Conservation (phyloP, 225 moss, liverwort and hornwort genomes). For the Pseudoscleropodium purum region DNA sequence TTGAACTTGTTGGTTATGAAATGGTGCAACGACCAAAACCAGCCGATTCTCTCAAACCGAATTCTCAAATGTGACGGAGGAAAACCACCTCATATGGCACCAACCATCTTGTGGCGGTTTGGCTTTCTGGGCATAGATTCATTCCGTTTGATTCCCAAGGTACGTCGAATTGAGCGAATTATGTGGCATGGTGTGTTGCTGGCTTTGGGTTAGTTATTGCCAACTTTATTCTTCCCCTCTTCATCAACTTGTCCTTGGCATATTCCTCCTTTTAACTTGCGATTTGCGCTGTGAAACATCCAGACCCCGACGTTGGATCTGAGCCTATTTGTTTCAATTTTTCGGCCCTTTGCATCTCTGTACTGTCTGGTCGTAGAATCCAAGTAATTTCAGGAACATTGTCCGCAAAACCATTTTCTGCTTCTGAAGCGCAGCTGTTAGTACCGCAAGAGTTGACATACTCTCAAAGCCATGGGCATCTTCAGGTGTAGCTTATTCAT, state of each 20-base stretch:
- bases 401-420: not conserved
- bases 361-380: not conserved
- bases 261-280: not conserved
- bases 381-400: not conserved
- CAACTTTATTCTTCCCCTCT: conserved; percentile 6
- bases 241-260: conserved; percentile 6
- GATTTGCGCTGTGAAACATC: not conserved
- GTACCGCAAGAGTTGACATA: not conserved
- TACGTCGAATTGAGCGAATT: conserved; percentile 14
- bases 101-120: conserved; percentile 1
- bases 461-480: conserved; percentile 24
- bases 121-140: not conserved
- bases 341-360: not conserved
- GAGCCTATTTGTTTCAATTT: not conserved
- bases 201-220: conserved; percentile 44
- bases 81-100: not conserved
- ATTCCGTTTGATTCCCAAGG: conserved; percentile 7
- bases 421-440: not conserved
- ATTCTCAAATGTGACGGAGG: not conserved
- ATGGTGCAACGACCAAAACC: not conserved
- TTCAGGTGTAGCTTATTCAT: conserved; percentile 17
- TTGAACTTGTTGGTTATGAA: conserved; percentile 13
- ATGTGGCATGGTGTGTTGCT: conserved; percentile 13
- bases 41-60: not conserved
- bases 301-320: not conserved